phyloP scores from a whole-genome alignment of 495 filamentous ascomycete genomes.

The Aspergillus panamensis region DNA sequence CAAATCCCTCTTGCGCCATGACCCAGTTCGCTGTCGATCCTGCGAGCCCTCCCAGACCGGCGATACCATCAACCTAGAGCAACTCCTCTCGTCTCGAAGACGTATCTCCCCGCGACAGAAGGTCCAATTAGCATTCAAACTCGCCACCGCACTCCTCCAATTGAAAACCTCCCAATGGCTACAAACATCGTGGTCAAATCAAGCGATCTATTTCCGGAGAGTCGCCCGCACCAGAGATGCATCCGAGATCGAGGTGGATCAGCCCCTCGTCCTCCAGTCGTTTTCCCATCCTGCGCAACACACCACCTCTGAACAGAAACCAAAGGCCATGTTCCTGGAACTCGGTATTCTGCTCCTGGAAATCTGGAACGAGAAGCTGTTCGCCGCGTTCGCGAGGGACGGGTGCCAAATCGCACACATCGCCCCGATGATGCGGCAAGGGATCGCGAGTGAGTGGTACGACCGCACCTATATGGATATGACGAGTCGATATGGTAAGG shows the following conservation, averaged over 20 bases:
- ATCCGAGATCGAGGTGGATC: not conserved
- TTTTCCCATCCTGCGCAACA: not conserved
- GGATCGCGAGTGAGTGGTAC: slow-evolving; percentile 6
- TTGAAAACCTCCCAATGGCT: slow-evolving; percentile 2
- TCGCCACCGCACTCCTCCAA: slow-evolving; percentile 4
- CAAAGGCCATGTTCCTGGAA: slow-evolving; percentile 1
- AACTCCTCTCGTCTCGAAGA: not conserved
- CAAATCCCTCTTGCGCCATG: not conserved
- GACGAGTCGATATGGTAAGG: not conserved
- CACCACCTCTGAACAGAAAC: not conserved
- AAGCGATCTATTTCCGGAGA: not conserved
- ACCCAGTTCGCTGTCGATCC: not conserved
- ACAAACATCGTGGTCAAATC: not conserved
- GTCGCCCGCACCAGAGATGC: not conserved
- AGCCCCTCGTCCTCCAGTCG: slow-evolving; percentile 4
- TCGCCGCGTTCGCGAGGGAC: not conserved
- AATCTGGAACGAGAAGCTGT: slow-evolving; percentile 5
- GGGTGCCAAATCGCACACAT: not conserved
- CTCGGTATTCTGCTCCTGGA: slow-evolving; percentile 1
- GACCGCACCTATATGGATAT: slow-evolving; percentile 8
- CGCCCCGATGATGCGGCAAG: slow-evolving; percentile 4
- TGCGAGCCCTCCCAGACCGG: not conserved
- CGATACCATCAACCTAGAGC: not conserved
- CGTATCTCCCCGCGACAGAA: slow-evolving; percentile 7
- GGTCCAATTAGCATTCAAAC: slow-evolving; percentile 3